phyloP scores from a whole-genome alignment of 805 yeast genomes.

The Candida loeiensis region DNA sequence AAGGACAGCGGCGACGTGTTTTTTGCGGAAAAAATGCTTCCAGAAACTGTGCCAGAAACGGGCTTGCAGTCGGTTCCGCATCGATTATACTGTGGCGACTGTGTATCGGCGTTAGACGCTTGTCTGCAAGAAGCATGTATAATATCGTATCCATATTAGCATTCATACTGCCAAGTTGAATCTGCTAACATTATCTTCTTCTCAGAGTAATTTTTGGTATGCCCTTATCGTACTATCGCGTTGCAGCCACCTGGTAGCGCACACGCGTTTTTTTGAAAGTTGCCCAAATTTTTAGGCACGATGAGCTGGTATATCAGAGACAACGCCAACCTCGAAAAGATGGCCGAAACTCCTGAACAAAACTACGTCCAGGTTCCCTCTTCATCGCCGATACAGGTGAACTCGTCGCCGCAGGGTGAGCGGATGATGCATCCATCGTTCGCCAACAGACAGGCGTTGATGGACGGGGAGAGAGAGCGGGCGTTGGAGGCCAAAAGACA shows the following conservation, averaged over 20 bases:
- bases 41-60: no score
- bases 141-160: no score
- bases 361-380: conserved; percentile 39
- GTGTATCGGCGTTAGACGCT: no score
- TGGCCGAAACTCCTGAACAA: conserved; percentile 18
- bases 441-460: not conserved
- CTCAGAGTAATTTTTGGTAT: no score
- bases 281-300: not conserved
- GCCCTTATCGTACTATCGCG: not conserved
- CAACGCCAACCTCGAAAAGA: conserved; percentile 14
- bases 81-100: no score
- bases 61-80: no score
- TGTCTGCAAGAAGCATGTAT: no score
- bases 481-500: conserved; percentile 34
- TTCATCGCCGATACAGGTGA: conserved; percentile 35
- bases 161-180: no score
- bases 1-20: no score
- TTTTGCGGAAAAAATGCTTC: no score
- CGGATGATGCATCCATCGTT: conserved; percentile 5
- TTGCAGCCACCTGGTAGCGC: conserved; percentile 8
- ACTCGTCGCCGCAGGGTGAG: conserved; percentile 23
- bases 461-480: conserved; percentile 14
- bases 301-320: conserved; percentile 26
- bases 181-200: no score
- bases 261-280: conserved; percentile 2